Base-by-base conservation (phyloP, 2,329 filamentous ascomycete species). In the Fusarium miscanthi region DNA sequence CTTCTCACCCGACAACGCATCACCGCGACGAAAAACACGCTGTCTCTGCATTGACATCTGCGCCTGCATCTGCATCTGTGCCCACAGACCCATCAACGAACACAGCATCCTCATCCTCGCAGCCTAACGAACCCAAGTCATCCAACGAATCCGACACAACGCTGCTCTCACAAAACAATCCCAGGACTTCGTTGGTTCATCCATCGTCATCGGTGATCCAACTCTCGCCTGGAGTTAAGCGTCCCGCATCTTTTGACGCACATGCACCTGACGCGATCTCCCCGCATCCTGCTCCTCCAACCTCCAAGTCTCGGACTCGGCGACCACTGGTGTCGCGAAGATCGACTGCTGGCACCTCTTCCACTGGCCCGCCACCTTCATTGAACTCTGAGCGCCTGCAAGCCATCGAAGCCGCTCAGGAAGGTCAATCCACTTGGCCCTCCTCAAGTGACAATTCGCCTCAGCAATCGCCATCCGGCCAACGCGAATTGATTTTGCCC, bases 401-500 rank as follows among this genome's bases (percentile, higher is more conserved):
- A 59, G 74, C 78, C 62, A 76, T 78, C 51, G 79, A 80, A 59
- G 74, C 76, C 56, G 75, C 73, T 42, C 61, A 75, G 33, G 70
- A 72, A 59, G 71, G 63, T 49, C 74, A 72, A 63, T 49, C 48
- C 27, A 69, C 69, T 35, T 63, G 66, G 25, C 76, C 66, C 52
- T 58, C 70, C 37, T 70, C 74, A 42, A 67, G 73, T 41, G 76
- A 76, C 43, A 69, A 61, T 23, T 66, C 76, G 58, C 63, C 73
- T 23, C 59, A 76, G 68, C 68, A 69, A 48, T 76, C 75, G 37
- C 74, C 76, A 38, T 70, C 74, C n/a, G 85, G 83, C 61, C 86
- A 86, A 77, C 84, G 85, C 58, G 85, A 87, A 74, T 79, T 87
- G 62, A 76, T 86, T 56, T 77, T 85, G 59, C 84, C 85, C 71